Conservation (phyloP, 1,139 yeast species). For the Saccharomyces hybrid region DNA sequence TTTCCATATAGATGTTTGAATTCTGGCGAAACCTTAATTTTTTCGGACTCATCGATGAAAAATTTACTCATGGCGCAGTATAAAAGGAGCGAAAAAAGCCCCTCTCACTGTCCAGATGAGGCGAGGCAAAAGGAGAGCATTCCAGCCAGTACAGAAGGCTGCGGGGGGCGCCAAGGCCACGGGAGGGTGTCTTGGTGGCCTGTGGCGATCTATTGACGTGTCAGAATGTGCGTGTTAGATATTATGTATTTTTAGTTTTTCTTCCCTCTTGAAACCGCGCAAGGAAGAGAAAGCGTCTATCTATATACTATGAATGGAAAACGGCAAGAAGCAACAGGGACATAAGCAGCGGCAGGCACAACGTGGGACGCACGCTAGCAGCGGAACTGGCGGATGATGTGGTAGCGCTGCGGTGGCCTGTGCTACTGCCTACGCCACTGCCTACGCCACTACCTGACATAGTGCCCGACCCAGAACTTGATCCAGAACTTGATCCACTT, state of each 20-base stretch:
- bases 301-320: neutral
- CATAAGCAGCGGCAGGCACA: neutral
- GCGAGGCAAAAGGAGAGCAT: neutral
- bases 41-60: neutral
- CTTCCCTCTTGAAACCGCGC: neutral
- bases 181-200: neutral
- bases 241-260: neutral
- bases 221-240: neutral
- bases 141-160: too few species aligned
- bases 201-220: neutral
- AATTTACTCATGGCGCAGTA: neutral
- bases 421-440: too few species aligned
- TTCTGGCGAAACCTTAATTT: neutral
- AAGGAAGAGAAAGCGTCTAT: neutral
- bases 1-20: neutral
- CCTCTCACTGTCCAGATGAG: neutral
- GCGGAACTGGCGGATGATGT: neutral
- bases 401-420: too few species aligned
- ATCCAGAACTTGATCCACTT: too few species aligned
- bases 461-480: too few species aligned
- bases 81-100: slow-evolving; percentile 1
- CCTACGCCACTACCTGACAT: too few species aligned
- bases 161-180: neutral
- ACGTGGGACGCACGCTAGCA: neutral
- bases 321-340: neutral